Percentiles rank a stretch among this genome's conserved stretches.
phyloP scores from a whole-genome alignment of 2,329 filamentous ascomycete species.

The Septoria petroselini region DNA sequence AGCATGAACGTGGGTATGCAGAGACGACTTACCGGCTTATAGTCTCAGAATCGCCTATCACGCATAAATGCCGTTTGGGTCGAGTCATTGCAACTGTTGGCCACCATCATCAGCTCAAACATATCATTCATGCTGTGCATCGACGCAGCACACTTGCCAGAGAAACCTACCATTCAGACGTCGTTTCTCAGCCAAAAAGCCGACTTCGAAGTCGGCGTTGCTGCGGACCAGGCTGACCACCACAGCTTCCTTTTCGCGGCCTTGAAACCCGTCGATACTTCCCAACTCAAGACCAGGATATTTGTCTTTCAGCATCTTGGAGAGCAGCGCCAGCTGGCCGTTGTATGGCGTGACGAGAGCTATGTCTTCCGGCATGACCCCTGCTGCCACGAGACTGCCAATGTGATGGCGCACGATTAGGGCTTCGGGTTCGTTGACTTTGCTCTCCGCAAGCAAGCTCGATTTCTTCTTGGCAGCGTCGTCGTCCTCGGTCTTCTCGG shows the following conservation, averaged over 20 bases:
- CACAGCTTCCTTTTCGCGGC: constrained; percentile 92
- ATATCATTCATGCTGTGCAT: neutral
- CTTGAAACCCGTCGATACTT: constrained; percentile 95
- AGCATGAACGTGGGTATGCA: neutral
- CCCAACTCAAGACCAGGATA: constrained; percentile 90
- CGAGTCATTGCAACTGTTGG: constrained; percentile 87
- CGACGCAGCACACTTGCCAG: neutral
- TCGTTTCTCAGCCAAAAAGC: constrained; percentile 88
- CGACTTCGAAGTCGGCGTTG: constrained; percentile 81
- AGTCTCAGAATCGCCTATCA: constrained; percentile 93
- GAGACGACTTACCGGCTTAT: constrained; percentile 69
- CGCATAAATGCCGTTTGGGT: constrained; percentile 81
- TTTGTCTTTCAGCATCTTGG: constrained; percentile 70
- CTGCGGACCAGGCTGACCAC: constrained; percentile 92
- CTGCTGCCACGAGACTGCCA: constrained; percentile 68
- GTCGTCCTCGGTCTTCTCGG: constrained; percentile 70
- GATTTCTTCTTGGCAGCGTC: constrained; percentile 50
- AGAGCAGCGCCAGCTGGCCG: constrained; percentile 78
- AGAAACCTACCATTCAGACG: constrained; percentile 75
- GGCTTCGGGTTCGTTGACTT: constrained; percentile 90
- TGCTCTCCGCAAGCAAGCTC: constrained; percentile 67
- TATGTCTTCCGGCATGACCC: constrained; percentile 78
- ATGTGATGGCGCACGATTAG: constrained; percentile 77
- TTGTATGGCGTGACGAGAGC: constrained; percentile 96
- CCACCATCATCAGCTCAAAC: constrained; percentile 9